Evolutionary conservation across 2,329 filamentous ascomycete genomes (phyloP).

Genomic region (Neoascochyta sp.): DNA sequence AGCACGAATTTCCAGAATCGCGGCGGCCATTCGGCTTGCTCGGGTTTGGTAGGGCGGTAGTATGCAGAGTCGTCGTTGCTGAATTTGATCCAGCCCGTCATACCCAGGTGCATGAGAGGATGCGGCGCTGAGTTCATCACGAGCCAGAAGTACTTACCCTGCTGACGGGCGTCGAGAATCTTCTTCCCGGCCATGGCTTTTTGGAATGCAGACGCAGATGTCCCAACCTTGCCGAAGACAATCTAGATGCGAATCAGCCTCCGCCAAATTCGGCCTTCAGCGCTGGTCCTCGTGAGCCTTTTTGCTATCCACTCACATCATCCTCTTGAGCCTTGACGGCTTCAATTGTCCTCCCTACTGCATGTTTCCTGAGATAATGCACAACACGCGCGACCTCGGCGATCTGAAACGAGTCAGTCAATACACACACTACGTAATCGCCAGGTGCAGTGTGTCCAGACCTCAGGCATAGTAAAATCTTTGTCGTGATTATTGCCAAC

Average conservation of each 20-base stretch:
- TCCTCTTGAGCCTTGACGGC: slow-evolving; percentile 73
- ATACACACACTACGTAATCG: not conserved
- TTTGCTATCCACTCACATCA: slow-evolving; percentile 34
- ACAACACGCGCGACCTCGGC: slow-evolving; percentile 73
- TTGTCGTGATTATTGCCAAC: too few relatives aligned
- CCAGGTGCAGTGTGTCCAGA: slow-evolving; percentile 10
- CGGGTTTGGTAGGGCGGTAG: slow-evolving; percentile 62
- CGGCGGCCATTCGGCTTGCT: slow-evolving; percentile 75
- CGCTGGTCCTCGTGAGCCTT: too few relatives aligned
- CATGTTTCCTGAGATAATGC: slow-evolving; percentile 74
- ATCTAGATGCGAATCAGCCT: too few relatives aligned
- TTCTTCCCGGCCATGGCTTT: slow-evolving; percentile 71
- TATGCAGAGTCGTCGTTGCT: slow-evolving; percentile 72
- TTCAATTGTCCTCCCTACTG: slow-evolving; percentile 78
- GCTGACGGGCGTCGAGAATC: slow-evolving; percentile 68
- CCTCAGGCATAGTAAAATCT: slow-evolving; percentile 44
- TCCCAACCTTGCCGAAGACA: slow-evolving; percentile 88
- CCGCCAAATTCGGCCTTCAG: too few relatives aligned
- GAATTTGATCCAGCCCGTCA: slow-evolving; percentile 80
- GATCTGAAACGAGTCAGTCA: slow-evolving; percentile 37
- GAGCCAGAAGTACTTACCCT: slow-evolving; percentile 97
- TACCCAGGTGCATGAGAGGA: slow-evolving; percentile 81
- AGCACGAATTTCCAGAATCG: slow-evolving; percentile 85
- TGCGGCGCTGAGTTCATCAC: slow-evolving; percentile 76
- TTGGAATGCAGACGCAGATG: slow-evolving; percentile 69